These are phyloP conservation scores for Penicillium hordei DNA, from an alignment of 2,329 filamentous ascomycete genomes.

Conservation along the genomic window DNA sequence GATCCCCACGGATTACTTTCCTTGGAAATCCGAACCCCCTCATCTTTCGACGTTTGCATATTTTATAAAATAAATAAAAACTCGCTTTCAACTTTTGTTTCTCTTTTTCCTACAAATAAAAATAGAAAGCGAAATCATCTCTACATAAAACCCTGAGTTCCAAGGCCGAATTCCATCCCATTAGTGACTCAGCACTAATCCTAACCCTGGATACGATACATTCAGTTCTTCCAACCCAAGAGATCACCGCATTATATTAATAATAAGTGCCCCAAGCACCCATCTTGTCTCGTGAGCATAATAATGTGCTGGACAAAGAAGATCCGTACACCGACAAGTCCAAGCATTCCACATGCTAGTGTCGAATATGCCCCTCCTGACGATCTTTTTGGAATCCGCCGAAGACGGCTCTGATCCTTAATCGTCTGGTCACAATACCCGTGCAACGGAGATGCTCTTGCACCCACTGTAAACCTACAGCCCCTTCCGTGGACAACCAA, in stretches of 20 bases:
- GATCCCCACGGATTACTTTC: conserved; percentile 28
- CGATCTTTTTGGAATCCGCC: conserved; percentile 8
- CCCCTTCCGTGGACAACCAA: neutral
- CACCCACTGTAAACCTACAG: conserved; percentile 8
- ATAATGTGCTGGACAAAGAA: neutral
- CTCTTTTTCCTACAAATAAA: neutral
- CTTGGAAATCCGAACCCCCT: conserved; percentile 27
- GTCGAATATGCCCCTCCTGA: conserved; percentile 9
- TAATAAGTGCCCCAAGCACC: neutral
- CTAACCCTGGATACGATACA: neutral
- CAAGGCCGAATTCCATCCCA: neutral
- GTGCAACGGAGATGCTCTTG: neutral
- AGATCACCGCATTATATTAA: conserved; percentile 6
- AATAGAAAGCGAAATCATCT: neutral
- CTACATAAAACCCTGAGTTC: too few species aligned
- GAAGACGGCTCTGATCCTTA: conserved; percentile 5
- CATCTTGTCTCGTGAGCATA: neutral
- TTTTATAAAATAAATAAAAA: too few species aligned
- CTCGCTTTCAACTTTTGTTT: neutral
- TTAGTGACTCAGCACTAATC: neutral
- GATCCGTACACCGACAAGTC: conserved; percentile 8
- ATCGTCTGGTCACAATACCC: conserved; percentile 3
- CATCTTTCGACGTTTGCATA: conserved; percentile 10
- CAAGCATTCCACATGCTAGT: conserved; percentile 5
- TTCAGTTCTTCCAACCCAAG: conserved; percentile 1